These are phyloP conservation scores for Endothia cerciana DNA, from an alignment of 2,329 filamentous ascomycete species.

Conservation along the genomic window DNA sequence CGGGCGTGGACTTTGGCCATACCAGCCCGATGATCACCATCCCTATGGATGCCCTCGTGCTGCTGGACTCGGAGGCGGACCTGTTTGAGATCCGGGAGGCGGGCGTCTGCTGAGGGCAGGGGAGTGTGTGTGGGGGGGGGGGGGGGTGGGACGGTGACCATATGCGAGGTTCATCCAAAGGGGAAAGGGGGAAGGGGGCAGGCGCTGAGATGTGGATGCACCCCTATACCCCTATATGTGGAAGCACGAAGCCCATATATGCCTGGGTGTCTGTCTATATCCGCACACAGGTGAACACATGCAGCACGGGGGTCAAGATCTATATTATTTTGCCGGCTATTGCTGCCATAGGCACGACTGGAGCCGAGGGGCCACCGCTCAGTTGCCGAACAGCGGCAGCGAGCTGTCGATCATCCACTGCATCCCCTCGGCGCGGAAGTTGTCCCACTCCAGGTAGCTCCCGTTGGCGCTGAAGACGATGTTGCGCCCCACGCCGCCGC, in stretches of 20 bases:
- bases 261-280: no score
- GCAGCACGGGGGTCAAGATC: no score
- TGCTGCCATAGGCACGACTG: no score
- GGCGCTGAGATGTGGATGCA: no score
- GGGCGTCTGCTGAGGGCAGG: background rate
- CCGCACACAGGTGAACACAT: no score
- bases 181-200: no score
- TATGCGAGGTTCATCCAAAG: no score
- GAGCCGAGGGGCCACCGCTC: no score
- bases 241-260: no score
- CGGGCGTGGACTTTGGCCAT: constrained; percentile 48
- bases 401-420: constrained; percentile 38
- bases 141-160: no score
- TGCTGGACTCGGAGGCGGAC: constrained; percentile 37
- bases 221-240: no score
- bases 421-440: constrained; percentile 48
- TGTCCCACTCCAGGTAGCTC: constrained; percentile 45
- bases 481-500: constrained; percentile 40
- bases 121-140: background rate
- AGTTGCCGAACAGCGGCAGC: constrained; percentile 28
- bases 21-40: constrained; percentile 47
- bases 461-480: constrained; percentile 55
- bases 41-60: constrained; percentile 43
- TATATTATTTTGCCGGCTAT: no score
- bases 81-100: constrained; percentile 22